Base-by-base conservation (phyloP, 768 basidiomycete species). In the Hysterangium stoloniferum region DNA sequence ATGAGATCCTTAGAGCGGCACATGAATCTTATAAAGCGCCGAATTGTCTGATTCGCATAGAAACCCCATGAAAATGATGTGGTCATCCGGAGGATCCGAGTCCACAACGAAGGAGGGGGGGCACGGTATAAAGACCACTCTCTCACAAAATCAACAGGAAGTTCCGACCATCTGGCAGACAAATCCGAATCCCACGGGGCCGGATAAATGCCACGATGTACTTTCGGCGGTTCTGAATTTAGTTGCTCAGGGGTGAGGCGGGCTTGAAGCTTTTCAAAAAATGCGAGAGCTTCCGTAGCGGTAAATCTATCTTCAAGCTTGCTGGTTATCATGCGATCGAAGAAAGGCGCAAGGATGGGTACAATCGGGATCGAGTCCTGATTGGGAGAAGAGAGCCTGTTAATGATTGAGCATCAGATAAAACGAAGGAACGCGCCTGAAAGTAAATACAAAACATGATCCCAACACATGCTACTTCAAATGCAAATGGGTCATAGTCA, bases 381-480 rank as follows among this genome's bases (percentile, higher is more conserved):
- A 35, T n/a, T n/a, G n/a, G 3, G n/a, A n/a, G n/a, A n/a, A n/a
- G n/a, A n/a, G 35, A n/a, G n/a, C 19, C 19, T 19, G 19, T 35
- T 11, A 9, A n/a, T 24, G 17, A 20, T 12, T 17, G n/a, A 48
- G 19, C 32, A 48, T 19, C 5, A n/a, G 33, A 48, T n/a, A 17
- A 13, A 19, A 33, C n/a, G n/a, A n/a, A n/a, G 8, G 17, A 22
- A 33, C 4, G 17, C 38, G 29, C 48, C 54, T 27, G 36, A 33
- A 40, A 48, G 24, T 11, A 13, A 35, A 17, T 11, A n/a, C 43
- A 38, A 6, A 50, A 59, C 33, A 45, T 58, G 55, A 50, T 62
- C 54, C 63, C 63, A 41, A 64, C 17, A 15, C 43, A 44, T 7
- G 59, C 59, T n/a, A n/a, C n/a, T n/a, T n/a, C n/a, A n/a, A n/a